Base-by-base conservation (phyloP, 1,139 yeast genomes). In the Pichia sp. region DNA sequence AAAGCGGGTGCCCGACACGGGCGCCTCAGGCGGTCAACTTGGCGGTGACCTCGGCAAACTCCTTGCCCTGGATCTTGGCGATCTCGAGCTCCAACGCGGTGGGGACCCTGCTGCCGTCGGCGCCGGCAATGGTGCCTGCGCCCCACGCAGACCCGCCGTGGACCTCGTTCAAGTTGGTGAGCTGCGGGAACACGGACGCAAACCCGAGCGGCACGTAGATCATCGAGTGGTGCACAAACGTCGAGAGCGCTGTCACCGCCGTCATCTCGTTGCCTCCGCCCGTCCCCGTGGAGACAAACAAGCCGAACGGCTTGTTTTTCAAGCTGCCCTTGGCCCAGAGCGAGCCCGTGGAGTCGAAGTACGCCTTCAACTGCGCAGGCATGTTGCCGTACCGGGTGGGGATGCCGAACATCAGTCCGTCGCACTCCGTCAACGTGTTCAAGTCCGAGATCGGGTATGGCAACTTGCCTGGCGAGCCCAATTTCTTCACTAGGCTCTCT, bases 81-180 rank as follows among this genome's bases (percentile, higher is more conserved):
- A 87, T 66, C 62, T 80, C 79, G 67, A 80, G 73, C 75, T 88
- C 96, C 59, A 85, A 74, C 53, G 75, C 80, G 57, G 81, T 65
- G 56, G 93, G 88, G 67, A 75, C 77, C 78, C 95, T 83, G 19
- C 90, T 82, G 64, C 96, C 96, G 65, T 86, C 93, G 55, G 79
- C 77, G 63, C 84, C 92, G 42, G 96, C 92, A 64, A 78, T 78
- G 56, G 90, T 75, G 66, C 95, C 95, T 51, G 96, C 90, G 73
- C 96, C 96, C 90, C 93, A 88, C 55, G 96, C 81, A 54, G 93
- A 84, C 61, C 87, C 87, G 68, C 95, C 96, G 69, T 86, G 95
- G 56, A 82, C 80, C 75, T 87, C 90, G 16, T 76, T 78, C 57
- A 87, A 70, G 72, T 79, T 78, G 57, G 87, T 71, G 60, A 84